Percentiles rank a stretch among this genome's conserved stretches.
Conservation (phyloP, 495 filamentous ascomycete species). For the Aspergillus biplanus region DNA sequence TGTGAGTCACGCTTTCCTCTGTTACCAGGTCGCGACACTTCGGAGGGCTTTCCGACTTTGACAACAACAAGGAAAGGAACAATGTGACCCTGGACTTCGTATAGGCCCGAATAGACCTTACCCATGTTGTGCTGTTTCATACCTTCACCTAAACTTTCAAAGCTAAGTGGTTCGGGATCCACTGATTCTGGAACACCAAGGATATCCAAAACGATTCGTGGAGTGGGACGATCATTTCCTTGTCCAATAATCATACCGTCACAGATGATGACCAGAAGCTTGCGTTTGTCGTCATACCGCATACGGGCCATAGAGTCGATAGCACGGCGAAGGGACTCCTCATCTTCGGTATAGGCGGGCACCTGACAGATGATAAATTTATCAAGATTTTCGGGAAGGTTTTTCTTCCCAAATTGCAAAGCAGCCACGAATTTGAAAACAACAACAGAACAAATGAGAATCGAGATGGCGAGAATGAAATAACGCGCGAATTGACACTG, state of each 20-base stretch:
- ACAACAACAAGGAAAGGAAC: constrained; percentile 97
- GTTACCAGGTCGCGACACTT: constrained; percentile 95
- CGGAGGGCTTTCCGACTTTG: constrained; percentile 96
- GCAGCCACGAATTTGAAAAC: constrained; percentile 96
- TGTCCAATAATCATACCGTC: constrained; percentile 99
- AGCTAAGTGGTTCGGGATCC: constrained; percentile 96
- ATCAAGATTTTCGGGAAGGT: constrained; percentile 90
- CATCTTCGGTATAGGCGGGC: constrained; percentile 96
- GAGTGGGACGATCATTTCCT: constrained; percentile 94
- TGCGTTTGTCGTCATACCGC: constrained; percentile 98
- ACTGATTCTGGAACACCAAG: constrained; percentile 90
- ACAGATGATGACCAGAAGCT: constrained; percentile 90
- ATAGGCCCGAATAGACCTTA: constrained; percentile 96
- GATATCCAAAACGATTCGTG: constrained; percentile 95
- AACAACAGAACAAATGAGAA: constrained; percentile 79
- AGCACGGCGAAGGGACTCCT: constrained; percentile 93
- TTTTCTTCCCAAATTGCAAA: constrained; percentile 90
- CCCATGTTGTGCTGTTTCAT: constrained; percentile 99
- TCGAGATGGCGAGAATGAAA: constrained; percentile 86
- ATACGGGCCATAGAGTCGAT: constrained; percentile 96
- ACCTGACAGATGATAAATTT: constrained; percentile 99
- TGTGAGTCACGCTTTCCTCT: constrained; percentile 99
- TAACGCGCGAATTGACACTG: constrained; percentile 89
- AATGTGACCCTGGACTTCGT: constrained; percentile 97
- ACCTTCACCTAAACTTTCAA: constrained; percentile 94